These are phyloP conservation scores for Cyclotella distinguenda DNA, from an alignment of 108 stramenopile genomes.

Conservation along the genomic window DNA sequence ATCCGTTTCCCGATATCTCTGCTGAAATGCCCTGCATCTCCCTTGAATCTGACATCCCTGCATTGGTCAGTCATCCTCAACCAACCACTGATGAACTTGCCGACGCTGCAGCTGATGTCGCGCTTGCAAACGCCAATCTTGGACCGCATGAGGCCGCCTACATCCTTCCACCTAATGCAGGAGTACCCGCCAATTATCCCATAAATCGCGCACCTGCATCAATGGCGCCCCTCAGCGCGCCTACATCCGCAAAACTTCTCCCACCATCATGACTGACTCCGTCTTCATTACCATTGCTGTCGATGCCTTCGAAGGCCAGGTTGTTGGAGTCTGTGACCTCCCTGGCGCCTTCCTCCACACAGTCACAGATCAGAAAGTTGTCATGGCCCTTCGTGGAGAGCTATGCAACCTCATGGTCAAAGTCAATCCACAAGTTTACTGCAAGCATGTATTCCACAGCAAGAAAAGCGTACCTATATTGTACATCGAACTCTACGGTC, in stretches of 20 bases:
- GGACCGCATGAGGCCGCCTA: too few species aligned
- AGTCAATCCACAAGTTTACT: background rate
- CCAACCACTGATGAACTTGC: too few species aligned
- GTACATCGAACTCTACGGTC: constrained; percentile 36
- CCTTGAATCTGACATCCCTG: background rate
- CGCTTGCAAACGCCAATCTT: too few species aligned
- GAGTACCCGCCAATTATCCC: constrained; percentile 18
- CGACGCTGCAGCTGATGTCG: too few species aligned
- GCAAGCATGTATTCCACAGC: background rate
- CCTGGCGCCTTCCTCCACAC: constrained; percentile 58
- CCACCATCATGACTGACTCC: constrained; percentile 33
- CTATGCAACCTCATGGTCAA: background rate
- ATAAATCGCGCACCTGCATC: constrained; percentile 32
- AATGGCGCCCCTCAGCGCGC: constrained; percentile 34
- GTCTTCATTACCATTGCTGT: constrained; percentile 34
- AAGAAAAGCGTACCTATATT: constrained; percentile 20
- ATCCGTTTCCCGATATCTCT: too few species aligned
- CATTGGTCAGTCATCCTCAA: too few species aligned
- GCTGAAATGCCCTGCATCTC: background rate
- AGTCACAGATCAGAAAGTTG: constrained; percentile 21
- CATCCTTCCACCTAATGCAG: constrained; percentile 46
- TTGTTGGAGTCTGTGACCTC: constrained; percentile 51
- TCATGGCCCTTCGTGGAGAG: constrained; percentile 22
- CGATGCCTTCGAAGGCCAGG: constrained; percentile 49
- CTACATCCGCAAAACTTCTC: constrained; percentile 33